Evolutionary conservation across 805 yeast genomes (phyloP), one percentile per base, ranked within the genome.

Genomic region (Yarrowia sp.): DNA sequence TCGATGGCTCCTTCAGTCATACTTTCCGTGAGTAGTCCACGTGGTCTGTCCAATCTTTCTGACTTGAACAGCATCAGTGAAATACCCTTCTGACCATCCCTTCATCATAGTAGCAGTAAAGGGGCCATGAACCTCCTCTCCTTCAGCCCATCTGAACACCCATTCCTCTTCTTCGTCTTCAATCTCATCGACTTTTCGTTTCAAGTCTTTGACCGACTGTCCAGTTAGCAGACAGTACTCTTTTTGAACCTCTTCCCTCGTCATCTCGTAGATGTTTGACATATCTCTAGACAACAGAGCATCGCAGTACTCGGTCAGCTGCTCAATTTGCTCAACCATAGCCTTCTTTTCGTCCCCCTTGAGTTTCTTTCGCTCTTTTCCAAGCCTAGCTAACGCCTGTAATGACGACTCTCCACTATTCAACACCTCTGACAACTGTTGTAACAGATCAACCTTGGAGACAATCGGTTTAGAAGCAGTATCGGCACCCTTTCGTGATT

Each of bases 201-300:
- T 70, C 49, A 68, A 47, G 9, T 72, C 70, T 9, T 34, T 36
- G 8, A 46, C 38, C 6, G 55, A 20, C 46, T 71, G 69, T 0
- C 88, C 88, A 0, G 86, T 77, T 56, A 81, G 80, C 30, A 75
- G 74, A 53, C 76, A 75, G 70, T 79, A 84, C 52, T 74, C 74
- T 65, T 88, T 72, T 74, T 81, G 79, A 44, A 88, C 74, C 73
- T 86, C 86, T 71, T 89, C 93, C 69, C 84, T 77, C 8, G 82
- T 81, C 73, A 81, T 50, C 7, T 87, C 89, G 73, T 88, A 88
- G 1, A 83, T 76, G 15, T 83, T 82, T 0, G 70, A 68, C 38
- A 82, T 50, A 0, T 83, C 83, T 34, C 83, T 79, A 39, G 78
- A 79, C 33, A 80, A 72, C 34, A 89, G 73, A 30, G 73, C 69